Evolutionary conservation across 805 yeast genomes (phyloP), one percentile per base, ranked within the genome.

Genomic region (Candida oleophila): DNA sequence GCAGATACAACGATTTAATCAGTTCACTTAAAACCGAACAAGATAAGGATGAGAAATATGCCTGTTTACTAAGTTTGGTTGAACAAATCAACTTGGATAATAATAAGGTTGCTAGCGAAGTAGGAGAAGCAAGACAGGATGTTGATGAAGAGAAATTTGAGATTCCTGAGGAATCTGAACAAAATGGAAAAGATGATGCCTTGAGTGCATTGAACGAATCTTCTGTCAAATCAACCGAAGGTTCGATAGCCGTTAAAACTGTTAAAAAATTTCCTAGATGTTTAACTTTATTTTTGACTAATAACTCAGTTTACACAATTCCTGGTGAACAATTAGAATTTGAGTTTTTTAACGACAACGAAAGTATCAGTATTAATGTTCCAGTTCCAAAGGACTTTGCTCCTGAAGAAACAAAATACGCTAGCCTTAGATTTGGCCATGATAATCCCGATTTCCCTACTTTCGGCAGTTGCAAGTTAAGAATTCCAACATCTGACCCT

Each of bases 241-340:
- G 39, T 20, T 36, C 22, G 8, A 36, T 36, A 9, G 4, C 21
- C 18, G 39, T 36, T 36, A 22, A 36, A 18, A 36, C 39, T 4
- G 22, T 36, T 12, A 36, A 20, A 36, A 20, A 18, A 9, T 36
- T 36, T 19, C 39, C 39, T 11, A 36, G 39, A 36, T 36, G 19
- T 19, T 36, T 36, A 22, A 4, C 39, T 16, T 36, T 36, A 19
- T 9, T 18, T 9, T 20, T 36, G 21, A 20, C 12, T 7, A 36
- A 36, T 22, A 49, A 50, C 20, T 56, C 68, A 3, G 32, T 45
- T 3, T 51, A 46, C 35, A 28, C 41, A 5, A 64, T 67, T 40
- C 47, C 52, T 19, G 66, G 68, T 14, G 68, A 69, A 2, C 59
- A 57, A 28, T 55, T 66, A 22, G 56, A 49, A 12, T 65, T 67